phyloP scores from a whole-genome alignment of 2,329 filamentous ascomycete genomes.

The Aspergillus intermedius region DNA sequence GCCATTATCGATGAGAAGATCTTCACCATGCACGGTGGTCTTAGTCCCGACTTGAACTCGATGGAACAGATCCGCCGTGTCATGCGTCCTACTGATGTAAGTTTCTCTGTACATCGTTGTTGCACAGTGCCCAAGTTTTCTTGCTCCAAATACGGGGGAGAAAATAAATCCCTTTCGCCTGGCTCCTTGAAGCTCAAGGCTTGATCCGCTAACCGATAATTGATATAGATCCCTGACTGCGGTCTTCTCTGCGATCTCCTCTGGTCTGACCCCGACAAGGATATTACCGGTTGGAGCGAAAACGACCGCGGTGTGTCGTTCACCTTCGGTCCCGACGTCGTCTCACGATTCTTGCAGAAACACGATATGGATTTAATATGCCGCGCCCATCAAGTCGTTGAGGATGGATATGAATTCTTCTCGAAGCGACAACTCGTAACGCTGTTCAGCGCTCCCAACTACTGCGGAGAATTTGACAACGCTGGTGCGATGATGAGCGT shows the following conservation, averaged over 20 bases:
- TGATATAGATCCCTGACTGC: slow-evolving; percentile 82
- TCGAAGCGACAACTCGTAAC: slow-evolving; percentile 96
- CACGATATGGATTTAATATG: slow-evolving; percentile 99
- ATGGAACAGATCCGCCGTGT: slow-evolving; percentile 99
- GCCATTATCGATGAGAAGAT: slow-evolving; percentile 99
- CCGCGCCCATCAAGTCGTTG: slow-evolving; percentile 95
- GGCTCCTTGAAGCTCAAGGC: slow-evolving; percentile 26
- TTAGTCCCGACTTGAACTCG: slow-evolving; percentile 95
- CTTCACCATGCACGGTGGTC: slow-evolving; percentile 98
- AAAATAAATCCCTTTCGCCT: slow-evolving; percentile 10
- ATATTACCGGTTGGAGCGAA: slow-evolving; percentile 98
- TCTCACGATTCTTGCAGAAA: slow-evolving; percentile 95
- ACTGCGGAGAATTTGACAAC: slow-evolving; percentile 99
- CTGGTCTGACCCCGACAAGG: slow-evolving; percentile 98
- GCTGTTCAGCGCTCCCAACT: slow-evolving; percentile 96
- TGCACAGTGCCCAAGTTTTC: background rate
- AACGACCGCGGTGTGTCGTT: slow-evolving; percentile 98
- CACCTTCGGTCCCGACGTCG: slow-evolving; percentile 95
- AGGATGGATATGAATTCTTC: slow-evolving; percentile 99
- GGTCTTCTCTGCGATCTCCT: slow-evolving; percentile 94
- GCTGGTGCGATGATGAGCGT: slow-evolving; percentile 99
- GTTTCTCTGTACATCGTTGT: slow-evolving; percentile 36
- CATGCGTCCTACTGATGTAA: slow-evolving; percentile 97
- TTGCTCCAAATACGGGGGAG: background rate
- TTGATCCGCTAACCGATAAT: slow-evolving; percentile 39